phyloP scores from a whole-genome alignment of 257 asterid species.

The Buddleja alternifolia region DNA sequence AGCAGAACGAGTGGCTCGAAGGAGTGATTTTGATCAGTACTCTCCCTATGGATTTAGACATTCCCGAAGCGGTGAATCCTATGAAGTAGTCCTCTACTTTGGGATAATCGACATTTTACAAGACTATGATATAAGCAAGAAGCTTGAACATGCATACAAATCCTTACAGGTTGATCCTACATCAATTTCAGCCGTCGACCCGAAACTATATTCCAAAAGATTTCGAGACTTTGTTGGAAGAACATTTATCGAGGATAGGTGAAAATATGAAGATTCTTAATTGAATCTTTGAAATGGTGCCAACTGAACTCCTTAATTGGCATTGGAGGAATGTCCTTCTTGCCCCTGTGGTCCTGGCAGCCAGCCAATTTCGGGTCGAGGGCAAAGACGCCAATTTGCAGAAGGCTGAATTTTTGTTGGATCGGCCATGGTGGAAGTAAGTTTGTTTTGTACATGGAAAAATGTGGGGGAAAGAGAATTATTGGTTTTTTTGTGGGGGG shows the following conservation, averaged over 20 bases:
- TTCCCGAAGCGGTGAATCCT: constrained; percentile 59
- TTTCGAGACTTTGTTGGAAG: constrained; percentile 85
- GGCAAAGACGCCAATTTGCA: constrained; percentile 18
- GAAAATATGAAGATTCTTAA: constrained; percentile 42
- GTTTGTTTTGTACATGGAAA: constrained; percentile 51
- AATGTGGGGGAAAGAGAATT: constrained; percentile 30
- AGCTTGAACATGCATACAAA: constrained; percentile 93
- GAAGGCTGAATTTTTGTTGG: constrained; percentile 68
- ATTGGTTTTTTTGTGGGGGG: constrained; percentile 41
- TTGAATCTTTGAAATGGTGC: constrained; percentile 41
- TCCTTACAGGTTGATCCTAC: constrained; percentile 84
- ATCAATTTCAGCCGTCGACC: constrained; percentile 96
- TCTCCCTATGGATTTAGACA: constrained; percentile 51
- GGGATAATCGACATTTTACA: constrained; percentile 93
- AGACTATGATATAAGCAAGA: constrained; percentile 93
- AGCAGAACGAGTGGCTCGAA: constrained; percentile 73
- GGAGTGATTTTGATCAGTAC: constrained; percentile 80
- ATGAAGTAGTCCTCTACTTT: constrained; percentile 83
- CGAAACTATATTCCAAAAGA: constrained; percentile 84
- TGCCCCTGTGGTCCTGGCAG: too few species aligned
- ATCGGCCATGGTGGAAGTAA: constrained; percentile 55
- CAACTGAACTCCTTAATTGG: too few species aligned
- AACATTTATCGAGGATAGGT: constrained; percentile 75
- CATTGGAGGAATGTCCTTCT: too few species aligned
- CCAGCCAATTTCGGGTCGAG: neutral